Conservation (phyloP, 2,329 filamentous ascomycete genomes). For the Botrytis byssoidea region DNA sequence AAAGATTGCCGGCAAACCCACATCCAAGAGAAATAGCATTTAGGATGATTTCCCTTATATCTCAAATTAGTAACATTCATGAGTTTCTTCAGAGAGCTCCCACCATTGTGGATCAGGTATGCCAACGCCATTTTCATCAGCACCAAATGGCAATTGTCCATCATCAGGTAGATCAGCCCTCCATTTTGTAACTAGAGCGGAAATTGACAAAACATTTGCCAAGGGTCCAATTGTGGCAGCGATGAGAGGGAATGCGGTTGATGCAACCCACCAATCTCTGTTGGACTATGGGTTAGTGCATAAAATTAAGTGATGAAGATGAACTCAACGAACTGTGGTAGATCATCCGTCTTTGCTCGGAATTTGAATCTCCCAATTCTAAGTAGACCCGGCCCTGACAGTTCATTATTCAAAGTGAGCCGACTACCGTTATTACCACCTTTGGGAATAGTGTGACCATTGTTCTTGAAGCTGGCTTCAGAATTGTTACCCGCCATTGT, state of each 20-base stretch:
- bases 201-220: slow-evolving; percentile 68
- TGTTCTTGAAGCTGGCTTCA: not conserved
- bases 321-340: slow-evolving; percentile 36
- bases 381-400: slow-evolving; percentile 24
- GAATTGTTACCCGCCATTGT: slow-evolving; percentile 12
- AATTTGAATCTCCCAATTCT: slow-evolving; percentile 38
- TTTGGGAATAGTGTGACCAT: not conserved
- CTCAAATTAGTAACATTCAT: slow-evolving; percentile 1
- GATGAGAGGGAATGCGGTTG: slow-evolving; percentile 53
- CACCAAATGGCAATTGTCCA: slow-evolving; percentile 44
- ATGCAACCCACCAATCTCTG: slow-evolving; percentile 44
- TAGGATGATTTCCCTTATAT: slow-evolving; percentile 53
- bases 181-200: slow-evolving; percentile 65
- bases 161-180: slow-evolving; percentile 49
- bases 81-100: slow-evolving; percentile 23
- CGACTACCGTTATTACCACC: not conserved
- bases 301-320: not conserved
- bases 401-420: not conserved
- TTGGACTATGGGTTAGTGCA: slow-evolving; percentile 9
- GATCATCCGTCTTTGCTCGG: slow-evolving; percentile 38
- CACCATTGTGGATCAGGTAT: slow-evolving; percentile 62
- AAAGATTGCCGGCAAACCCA: slow-evolving; percentile 65
- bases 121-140: slow-evolving; percentile 51
- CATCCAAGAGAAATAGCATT: slow-evolving; percentile 64
- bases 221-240: slow-evolving; percentile 68